Base-by-base conservation (phyloP, 2,329 filamentous ascomycete genomes). In the Blumeria hordei region DNA sequence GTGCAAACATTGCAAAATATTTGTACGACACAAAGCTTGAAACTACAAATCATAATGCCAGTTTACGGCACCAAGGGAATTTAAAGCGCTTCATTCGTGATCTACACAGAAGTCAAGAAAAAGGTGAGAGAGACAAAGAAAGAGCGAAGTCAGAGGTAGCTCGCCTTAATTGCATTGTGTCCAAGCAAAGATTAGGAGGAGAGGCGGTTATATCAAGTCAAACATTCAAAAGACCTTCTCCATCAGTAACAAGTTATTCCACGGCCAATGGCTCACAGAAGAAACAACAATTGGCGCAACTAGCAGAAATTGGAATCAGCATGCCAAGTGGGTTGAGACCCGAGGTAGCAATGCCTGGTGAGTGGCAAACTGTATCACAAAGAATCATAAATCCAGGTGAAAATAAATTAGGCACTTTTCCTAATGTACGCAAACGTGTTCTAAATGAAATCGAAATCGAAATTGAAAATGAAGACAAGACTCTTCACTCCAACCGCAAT, bases 1-100 rank as follows among this genome's bases (percentile, higher is more conserved):
- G 88, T 98, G 92, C 77, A 96, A 96, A 69, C 86, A 94, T 72
- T 98, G 92, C 76, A 78, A 80, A 65, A 78, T 77, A 65, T 96
- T 81, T 69, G 85, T 98, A 53, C 85, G 86, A 98, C 72, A 95
- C 88, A 21, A 81, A 86, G 61, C 79, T 95, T 68, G 88, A 94
- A 67, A 83, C 82, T 62, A 75, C 80, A 60, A 90, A 95, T 69
- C 88, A 95, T 69, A 88, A 95, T 69, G 78, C 84, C 32, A 94
- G 86, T 0, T 81, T 72, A 12, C 87, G 82, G 66, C 88, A 95
- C 68, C 87, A 94, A 70, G 77, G 79, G 64, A 82, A 77, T 60
- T 78, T 96, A 58, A 93, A 94, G 69, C 85, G 90, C 54, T 92
- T 88, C 61, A 75, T 98, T 8, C 83, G 88, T 60, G 84, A 93